A percentile compares a stretch with the other conserved stretches of the same genome.
Evolutionary conservation across 768 basidiomycete species (phyloP).

Genomic region (Mycena epipterygia): DNA sequence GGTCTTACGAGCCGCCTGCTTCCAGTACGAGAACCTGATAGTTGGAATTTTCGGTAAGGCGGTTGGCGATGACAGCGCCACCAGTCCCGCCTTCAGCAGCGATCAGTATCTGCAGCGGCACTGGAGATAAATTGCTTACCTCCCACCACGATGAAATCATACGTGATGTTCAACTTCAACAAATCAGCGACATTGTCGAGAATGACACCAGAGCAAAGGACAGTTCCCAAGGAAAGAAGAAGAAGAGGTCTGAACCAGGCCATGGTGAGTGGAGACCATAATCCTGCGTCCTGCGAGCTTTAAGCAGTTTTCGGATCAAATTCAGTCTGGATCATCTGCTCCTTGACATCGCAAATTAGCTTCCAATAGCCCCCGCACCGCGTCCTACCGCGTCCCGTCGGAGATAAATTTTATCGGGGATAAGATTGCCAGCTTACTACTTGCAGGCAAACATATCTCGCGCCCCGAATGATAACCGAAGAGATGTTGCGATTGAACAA

Average conservation of each 20-base stretch:
- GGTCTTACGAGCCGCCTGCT: conserved; percentile 43
- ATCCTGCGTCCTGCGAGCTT: background rate
- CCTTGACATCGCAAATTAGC: background rate
- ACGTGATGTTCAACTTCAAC: conserved; percentile 9
- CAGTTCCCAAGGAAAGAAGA: background rate
- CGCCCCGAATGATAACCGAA: too few relatives aligned
- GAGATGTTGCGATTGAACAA: too few relatives aligned
- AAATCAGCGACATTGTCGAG: conserved; percentile 5
- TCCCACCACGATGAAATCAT: conserved; percentile 47
- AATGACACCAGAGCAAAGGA: background rate
- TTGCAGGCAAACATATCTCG: too few relatives aligned
- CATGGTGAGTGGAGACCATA: background rate
- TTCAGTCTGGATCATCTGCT: background rate
- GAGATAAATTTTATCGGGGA: too few relatives aligned
- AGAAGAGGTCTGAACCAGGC: background rate
- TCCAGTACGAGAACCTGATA: conserved; percentile 49
- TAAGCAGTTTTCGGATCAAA: background rate
- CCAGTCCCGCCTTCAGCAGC: conserved; percentile 43
- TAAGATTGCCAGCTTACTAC: too few relatives aligned
- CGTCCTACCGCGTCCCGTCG: too few relatives aligned
- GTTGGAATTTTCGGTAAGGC: conserved; percentile 48
- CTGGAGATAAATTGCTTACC: conserved; percentile 20
- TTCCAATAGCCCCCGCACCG: too few relatives aligned
- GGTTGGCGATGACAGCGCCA: conserved; percentile 49
- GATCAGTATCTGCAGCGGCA: background rate